A percentile compares a stretch with the other conserved stretches of the same genome.
These are phyloP conservation scores for Aspergillus sp. DNA, from an alignment of 2,329 filamentous ascomycete genomes.

Conservation along the genomic window DNA sequence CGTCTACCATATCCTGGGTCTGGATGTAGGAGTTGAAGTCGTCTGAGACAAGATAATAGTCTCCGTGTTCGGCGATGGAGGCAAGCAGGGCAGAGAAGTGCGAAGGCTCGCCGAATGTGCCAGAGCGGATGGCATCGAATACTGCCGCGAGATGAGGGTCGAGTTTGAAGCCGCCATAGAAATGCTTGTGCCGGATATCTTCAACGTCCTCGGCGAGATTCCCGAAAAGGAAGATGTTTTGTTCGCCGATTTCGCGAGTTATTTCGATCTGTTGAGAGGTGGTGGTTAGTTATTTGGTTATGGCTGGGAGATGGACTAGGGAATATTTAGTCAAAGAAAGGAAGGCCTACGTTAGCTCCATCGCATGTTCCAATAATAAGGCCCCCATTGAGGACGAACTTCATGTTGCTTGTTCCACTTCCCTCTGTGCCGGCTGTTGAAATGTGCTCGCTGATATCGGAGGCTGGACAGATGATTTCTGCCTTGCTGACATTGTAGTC, in stretches of 20 bases:
- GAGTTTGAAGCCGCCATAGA: slow-evolving; percentile 75
- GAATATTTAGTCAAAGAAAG: neutral
- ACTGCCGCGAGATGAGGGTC: slow-evolving; percentile 77
- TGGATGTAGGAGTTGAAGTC: slow-evolving; percentile 95
- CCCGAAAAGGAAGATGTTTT: slow-evolving; percentile 98
- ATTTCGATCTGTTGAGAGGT: slow-evolving; percentile 76
- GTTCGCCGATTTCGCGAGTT: slow-evolving; percentile 91
- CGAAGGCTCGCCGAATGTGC: slow-evolving; percentile 75
- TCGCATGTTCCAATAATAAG: slow-evolving; percentile 98
- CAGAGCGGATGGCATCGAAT: slow-evolving; percentile 77
- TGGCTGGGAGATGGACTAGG: neutral
- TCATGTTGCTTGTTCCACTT: slow-evolving; percentile 96
- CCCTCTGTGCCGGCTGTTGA: slow-evolving; percentile 94
- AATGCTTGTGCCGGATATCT: slow-evolving; percentile 86
- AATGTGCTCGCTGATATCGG: slow-evolving; percentile 96
- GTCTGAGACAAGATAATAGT: slow-evolving; percentile 97
- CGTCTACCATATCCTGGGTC: slow-evolving; percentile 87
- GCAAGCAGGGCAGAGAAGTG: slow-evolving; percentile 81
- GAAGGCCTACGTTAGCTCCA: slow-evolving; percentile 77
- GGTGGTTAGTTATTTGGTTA: slow-evolving; percentile 4
- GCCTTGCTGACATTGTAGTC: slow-evolving; percentile 99
- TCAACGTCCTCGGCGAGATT: slow-evolving; percentile 96
- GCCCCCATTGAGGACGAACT: slow-evolving; percentile 96
- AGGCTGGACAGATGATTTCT: slow-evolving; percentile 91
- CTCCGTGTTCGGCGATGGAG: slow-evolving; percentile 86